A percentile compares a stretch with the other conserved stretches of the same genome.
phyloP scores from a whole-genome alignment of 2,329 filamentous ascomycete species.

The Ceratocystis lukuohia region DNA sequence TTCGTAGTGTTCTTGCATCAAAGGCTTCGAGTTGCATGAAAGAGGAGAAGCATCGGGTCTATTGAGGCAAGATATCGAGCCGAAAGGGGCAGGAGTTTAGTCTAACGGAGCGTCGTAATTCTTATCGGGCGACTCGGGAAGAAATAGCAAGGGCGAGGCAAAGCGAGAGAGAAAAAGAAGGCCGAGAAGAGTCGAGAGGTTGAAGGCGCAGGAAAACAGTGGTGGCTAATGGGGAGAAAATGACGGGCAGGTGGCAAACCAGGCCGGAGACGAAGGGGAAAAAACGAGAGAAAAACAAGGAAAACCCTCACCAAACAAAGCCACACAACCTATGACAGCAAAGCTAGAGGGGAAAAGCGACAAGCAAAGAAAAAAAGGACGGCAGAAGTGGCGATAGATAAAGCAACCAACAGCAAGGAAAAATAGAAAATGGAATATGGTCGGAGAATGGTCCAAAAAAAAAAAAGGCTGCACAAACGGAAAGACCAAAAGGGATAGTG shows the following conservation, averaged over 20 bases:
- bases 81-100: not conserved
- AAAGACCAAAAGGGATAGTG: too few relatives aligned
- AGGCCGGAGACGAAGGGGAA: not conserved
- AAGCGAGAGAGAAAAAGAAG: not conserved
- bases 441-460: too few relatives aligned
- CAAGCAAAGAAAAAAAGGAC: too few relatives aligned
- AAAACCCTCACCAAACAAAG: not conserved
- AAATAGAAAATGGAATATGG: too few relatives aligned
- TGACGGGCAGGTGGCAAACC: constrained; percentile 1
- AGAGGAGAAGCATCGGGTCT: not conserved
- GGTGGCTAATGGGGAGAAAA: not conserved
- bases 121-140: not conserved
- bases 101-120: not conserved
- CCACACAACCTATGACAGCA: too few relatives aligned
- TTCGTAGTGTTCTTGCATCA: not conserved
- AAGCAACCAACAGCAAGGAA: too few relatives aligned
- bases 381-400: too few relatives aligned
- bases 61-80: not conserved
- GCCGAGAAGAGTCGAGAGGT: not conserved
- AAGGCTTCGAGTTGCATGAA: not conserved
- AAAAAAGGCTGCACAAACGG: too few relatives aligned
- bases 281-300: not conserved
- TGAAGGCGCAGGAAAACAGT: not conserved
- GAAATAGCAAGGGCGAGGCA: not conserved
- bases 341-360: too few relatives aligned